A percentile compares a stretch with the other conserved stretches of the same genome.
Evolutionary conservation across 148 eudicot species (phyloP).

Genomic region (Amaranthus cruentus): DNA sequence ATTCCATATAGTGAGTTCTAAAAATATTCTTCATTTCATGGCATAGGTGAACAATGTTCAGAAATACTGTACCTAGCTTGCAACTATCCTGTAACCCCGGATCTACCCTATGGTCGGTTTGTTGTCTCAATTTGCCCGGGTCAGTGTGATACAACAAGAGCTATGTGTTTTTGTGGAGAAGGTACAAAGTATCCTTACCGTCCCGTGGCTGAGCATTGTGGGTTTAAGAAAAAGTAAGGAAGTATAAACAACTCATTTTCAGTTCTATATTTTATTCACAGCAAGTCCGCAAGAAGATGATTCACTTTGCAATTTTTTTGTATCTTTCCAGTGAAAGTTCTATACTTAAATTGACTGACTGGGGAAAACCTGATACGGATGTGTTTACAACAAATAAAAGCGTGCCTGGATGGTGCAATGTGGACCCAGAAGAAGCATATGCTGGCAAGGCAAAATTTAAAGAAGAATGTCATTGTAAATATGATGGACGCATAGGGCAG

Average conservation of each 20-base stretch:
- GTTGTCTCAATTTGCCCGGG: constrained; percentile 82
- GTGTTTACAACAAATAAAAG: constrained; percentile 68
- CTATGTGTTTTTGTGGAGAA: constrained; percentile 96
- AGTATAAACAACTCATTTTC: constrained; percentile 8
- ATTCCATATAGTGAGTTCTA: not conserved
- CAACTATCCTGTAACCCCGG: constrained; percentile 60
- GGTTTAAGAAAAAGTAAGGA: constrained; percentile 67
- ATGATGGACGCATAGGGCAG: constrained; percentile 67
- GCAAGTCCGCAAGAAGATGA: not conserved
- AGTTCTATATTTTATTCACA: constrained; percentile 2
- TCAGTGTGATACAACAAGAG: constrained; percentile 80
- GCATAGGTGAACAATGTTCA: constrained; percentile 69
- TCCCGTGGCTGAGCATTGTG: constrained; percentile 86
- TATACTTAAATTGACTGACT: constrained; percentile 39
- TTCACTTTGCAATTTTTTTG: constrained; percentile 9
- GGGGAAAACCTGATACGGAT: constrained; percentile 67
- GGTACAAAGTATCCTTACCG: constrained; percentile 91
- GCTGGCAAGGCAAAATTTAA: constrained; percentile 51
- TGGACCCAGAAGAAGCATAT: constrained; percentile 76
- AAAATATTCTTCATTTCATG: constrained; percentile 13
- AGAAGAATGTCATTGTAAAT: constrained; percentile 91
- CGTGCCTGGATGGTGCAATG: constrained; percentile 86
- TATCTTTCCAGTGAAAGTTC: constrained; percentile 20
- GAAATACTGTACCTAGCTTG: constrained; percentile 51
- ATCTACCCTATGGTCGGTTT: constrained; percentile 72